Evolutionary conservation across 768 basidiomycete genomes (phyloP).

Genomic region (Leccinum ochraceum): DNA sequence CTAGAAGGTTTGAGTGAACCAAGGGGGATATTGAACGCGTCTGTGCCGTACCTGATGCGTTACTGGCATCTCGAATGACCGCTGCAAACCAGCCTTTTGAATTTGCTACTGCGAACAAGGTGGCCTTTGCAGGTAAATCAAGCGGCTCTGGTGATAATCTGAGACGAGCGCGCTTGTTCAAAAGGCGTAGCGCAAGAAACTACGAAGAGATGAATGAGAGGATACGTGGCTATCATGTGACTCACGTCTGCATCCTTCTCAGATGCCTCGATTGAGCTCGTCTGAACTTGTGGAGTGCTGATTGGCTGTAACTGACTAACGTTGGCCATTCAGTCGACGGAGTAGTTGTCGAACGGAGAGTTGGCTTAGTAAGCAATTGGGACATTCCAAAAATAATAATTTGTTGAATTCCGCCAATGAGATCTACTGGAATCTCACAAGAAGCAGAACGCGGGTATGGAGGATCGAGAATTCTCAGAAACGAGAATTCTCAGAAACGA

Average conservation of each 20-base stretch:
- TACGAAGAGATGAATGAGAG: conserved; percentile 10
- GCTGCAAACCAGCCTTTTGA: conserved; percentile 72
- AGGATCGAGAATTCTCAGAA: too few species aligned
- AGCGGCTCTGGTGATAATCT: conserved; percentile 56
- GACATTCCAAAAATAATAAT: neutral
- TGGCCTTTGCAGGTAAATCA: conserved; percentile 47
- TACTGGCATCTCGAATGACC: conserved; percentile 38
- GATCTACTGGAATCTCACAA: too few species aligned
- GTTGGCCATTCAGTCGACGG: conserved; percentile 24
- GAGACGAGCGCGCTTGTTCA: conserved; percentile 66
- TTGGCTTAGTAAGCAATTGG: neutral
- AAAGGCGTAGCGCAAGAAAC: conserved; percentile 41
- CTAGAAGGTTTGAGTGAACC: conserved; percentile 34
- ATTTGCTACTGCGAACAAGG: conserved; percentile 60
- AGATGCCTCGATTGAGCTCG: conserved; percentile 23
- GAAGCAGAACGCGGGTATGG: too few species aligned
- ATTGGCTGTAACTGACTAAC: conserved; percentile 34
- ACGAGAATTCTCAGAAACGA: too few species aligned
- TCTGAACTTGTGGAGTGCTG: conserved; percentile 24
- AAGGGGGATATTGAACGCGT: conserved; percentile 1
- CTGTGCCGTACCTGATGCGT: conserved; percentile 39
- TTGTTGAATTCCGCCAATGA: too few species aligned
- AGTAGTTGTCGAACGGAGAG: neutral
- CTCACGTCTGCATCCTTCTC: conserved; percentile 34
- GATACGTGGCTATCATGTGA: neutral